Percentiles rank a stretch among this genome's conserved stretches.
phyloP scores from a whole-genome alignment of 2,329 filamentous ascomycete genomes.

The Penicillium sp. region DNA sequence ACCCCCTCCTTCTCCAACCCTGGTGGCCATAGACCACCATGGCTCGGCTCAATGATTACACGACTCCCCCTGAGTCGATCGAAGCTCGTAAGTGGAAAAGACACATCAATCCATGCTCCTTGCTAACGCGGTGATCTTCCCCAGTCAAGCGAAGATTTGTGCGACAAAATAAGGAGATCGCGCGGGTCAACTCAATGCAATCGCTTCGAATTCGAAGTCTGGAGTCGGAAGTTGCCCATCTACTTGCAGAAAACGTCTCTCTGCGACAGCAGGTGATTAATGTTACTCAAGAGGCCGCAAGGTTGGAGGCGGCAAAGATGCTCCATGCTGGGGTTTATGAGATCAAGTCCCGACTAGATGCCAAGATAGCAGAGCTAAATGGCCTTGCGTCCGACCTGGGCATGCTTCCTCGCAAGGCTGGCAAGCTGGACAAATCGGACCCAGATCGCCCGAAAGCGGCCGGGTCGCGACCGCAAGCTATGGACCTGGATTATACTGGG shows the following conservation, averaged over 20 bases:
- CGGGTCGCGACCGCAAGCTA: slow-evolving; percentile 14
- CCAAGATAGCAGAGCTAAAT: slow-evolving; percentile 57
- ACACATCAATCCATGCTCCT: not conserved
- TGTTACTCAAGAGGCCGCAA: slow-evolving; percentile 56
- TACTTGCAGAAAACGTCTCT: slow-evolving; percentile 61
- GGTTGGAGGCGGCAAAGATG: slow-evolving; percentile 44
- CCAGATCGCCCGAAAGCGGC: slow-evolving; percentile 12
- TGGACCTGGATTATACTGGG: slow-evolving; percentile 10
- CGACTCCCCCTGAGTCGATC: slow-evolving; percentile 46
- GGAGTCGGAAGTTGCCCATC: slow-evolving; percentile 61
- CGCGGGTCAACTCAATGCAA: slow-evolving; percentile 63
- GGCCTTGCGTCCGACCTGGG: slow-evolving; percentile 57
- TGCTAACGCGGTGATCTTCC: slow-evolving; percentile 8
- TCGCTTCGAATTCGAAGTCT: slow-evolving; percentile 64
- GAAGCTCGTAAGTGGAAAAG: slow-evolving; percentile 47
- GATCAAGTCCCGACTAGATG: slow-evolving; percentile 56
- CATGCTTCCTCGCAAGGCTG: slow-evolving; percentile 35
- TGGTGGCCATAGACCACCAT: slow-evolving; percentile 29
- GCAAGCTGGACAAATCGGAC: slow-evolving; percentile 18
- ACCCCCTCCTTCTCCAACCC: not conserved
- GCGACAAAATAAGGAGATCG: slow-evolving; percentile 66
- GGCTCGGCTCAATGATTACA: slow-evolving; percentile 52
- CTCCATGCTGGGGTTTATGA: slow-evolving; percentile 50
- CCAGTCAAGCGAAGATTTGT: slow-evolving; percentile 65
- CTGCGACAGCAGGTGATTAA: slow-evolving; percentile 60